Percentiles rank a stretch among this genome's conserved stretches.
These are phyloP conservation scores for Zygosaccharomyces bailii DNA, from an alignment of 805 yeast genomes.

Conservation along the genomic window DNA sequence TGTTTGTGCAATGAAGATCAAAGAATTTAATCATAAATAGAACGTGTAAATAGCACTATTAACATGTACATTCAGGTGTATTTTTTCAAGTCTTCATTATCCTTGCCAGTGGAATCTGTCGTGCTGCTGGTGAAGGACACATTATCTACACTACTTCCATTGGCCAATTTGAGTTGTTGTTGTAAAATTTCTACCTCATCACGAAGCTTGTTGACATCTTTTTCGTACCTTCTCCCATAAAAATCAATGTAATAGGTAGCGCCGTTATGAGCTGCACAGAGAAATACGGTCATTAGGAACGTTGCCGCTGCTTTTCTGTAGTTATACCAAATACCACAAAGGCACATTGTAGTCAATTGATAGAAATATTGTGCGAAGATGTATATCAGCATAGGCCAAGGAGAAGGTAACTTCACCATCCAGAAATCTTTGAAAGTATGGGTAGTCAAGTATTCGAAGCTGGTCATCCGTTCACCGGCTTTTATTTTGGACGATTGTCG, in stretches of 20 bases:
- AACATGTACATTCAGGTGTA: constrained; percentile 1
- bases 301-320: constrained; percentile 61
- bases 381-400: constrained; percentile 83
- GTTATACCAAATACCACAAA: constrained; percentile 85
- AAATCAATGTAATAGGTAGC: constrained; percentile 92
- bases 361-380: constrained; percentile 82
- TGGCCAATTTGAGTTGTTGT: constrained; percentile 24
- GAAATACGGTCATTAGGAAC: constrained; percentile 70
- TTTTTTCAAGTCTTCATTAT: constrained; percentile 12
- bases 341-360: constrained; percentile 80
- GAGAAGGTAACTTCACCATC: constrained; percentile 89
- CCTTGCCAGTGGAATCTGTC: constrained; percentile 13
- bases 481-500: constrained; percentile 73
- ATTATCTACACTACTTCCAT: constrained; percentile 5
- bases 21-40: background rate
- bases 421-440: constrained; percentile 58
- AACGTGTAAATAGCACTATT: constrained; percentile 10
- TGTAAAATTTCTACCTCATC: constrained; percentile 67
- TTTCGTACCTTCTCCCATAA: constrained; percentile 85
- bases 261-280: constrained; percentile 83
- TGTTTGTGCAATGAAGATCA: too few species aligned
- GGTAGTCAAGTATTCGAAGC: constrained; percentile 77
- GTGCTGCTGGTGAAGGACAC: constrained; percentile 10
- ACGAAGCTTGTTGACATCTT: constrained; percentile 71
- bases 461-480: constrained; percentile 74